phyloP scores from a whole-genome alignment of 2,329 filamentous ascomycete species.

The Xylariomycetidae sp. region DNA sequence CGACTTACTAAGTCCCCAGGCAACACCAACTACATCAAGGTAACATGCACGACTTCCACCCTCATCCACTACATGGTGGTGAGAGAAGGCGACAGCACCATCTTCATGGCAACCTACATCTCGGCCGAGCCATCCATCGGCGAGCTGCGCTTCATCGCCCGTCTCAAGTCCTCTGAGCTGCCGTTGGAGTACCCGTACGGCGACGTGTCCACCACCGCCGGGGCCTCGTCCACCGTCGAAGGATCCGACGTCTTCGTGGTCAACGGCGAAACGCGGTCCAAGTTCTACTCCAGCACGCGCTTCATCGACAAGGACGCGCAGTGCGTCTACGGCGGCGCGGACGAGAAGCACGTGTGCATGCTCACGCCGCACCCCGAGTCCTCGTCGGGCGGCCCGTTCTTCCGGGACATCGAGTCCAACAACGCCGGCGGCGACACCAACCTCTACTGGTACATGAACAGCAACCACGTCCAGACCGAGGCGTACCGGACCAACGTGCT shows the following conservation, averaged over 20 bases:
- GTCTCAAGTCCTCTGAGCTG: conserved; percentile 45
- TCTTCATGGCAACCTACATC: conserved; percentile 59
- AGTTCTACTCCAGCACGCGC: conserved; percentile 64
- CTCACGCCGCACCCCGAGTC: conserved; percentile 51
- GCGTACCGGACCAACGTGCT: conserved; percentile 51
- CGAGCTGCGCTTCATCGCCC: conserved; percentile 60
- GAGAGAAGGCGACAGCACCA: conserved; percentile 51
- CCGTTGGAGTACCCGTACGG: conserved; percentile 49
- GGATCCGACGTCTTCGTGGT: conserved; percentile 55
- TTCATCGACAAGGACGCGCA: conserved; percentile 63
- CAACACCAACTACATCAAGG: conserved; percentile 46
- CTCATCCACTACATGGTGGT: conserved; percentile 60
- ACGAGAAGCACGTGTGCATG: conserved; percentile 53
- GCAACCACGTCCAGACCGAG: conserved; percentile 57
- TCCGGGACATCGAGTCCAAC: conserved; percentile 60
- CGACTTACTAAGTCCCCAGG: conserved; percentile 3
- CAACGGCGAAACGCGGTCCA: conserved; percentile 56
- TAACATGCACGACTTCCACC: conserved; percentile 54
- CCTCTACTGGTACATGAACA: conserved; percentile 66
- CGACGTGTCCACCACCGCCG: conserved; percentile 48
- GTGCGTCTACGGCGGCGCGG: conserved; percentile 48
- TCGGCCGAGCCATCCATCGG: conserved; percentile 49
- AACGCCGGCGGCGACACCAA: conserved; percentile 51
- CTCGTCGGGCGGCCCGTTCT: conserved; percentile 61
- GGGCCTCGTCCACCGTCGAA: conserved; percentile 47